Percentiles rank a stretch among this genome's conserved stretches.
Evolutionary conservation across 1,284 basidiomycete species (phyloP).

Genomic region (Ceratobasidium sp.): DNA sequence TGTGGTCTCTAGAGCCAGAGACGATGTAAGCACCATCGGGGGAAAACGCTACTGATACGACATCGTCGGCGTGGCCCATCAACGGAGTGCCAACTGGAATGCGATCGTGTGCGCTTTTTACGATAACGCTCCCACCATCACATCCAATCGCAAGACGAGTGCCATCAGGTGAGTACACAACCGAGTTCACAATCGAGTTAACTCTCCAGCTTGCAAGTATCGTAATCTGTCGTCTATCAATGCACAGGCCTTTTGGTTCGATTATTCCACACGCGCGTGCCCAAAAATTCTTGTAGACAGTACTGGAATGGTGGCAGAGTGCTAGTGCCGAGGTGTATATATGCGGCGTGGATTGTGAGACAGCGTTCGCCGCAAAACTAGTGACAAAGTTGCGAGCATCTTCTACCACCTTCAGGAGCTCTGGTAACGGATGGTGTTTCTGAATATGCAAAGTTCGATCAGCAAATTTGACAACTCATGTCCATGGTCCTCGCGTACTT

Average conservation of each 20-base stretch:
- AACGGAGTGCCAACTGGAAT: background rate
- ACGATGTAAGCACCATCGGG: conserved; percentile 9
- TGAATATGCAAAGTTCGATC: background rate
- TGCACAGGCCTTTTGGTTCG: background rate
- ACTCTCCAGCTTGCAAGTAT: background rate
- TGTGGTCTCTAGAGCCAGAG: conserved; percentile 12
- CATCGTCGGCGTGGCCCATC: conserved; percentile 3
- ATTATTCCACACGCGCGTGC: background rate
- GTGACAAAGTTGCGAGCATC: background rate
- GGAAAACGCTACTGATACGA: conserved; percentile 20
- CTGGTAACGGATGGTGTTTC: background rate
- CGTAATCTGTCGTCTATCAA: background rate
- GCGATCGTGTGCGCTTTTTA: conserved; percentile 1
- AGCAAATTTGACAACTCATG: background rate
- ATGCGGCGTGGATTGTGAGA: background rate
- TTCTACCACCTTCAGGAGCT: background rate
- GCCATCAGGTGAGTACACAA: conserved; percentile 26
- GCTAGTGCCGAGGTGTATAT: background rate
- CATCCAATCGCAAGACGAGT: background rate
- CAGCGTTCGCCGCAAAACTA: background rate
- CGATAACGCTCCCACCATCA: background rate
- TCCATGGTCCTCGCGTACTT: background rate
- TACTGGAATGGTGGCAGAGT: background rate
- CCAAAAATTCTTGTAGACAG: background rate
- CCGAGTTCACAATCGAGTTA: background rate